Evolutionary conservation across 2,329 filamentous ascomycete species (phyloP).

Genomic region (Xylaria sp.): DNA sequence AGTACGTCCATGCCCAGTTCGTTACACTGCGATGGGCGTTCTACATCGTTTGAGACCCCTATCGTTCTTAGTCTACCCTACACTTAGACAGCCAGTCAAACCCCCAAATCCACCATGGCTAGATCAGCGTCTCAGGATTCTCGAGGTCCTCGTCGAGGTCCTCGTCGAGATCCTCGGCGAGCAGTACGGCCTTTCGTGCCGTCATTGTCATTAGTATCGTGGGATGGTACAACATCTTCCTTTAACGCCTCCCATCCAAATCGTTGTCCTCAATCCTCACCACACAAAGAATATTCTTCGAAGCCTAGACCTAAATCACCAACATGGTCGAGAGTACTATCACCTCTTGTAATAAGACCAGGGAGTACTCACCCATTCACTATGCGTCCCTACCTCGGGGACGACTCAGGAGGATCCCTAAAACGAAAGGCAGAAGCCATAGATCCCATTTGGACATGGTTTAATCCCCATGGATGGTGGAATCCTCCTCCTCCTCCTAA

Average conservation of each 20-base stretch:
- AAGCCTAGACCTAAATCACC: constrained; percentile 35
- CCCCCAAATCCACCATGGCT: constrained; percentile 16
- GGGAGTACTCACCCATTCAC: neutral
- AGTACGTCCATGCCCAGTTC: constrained; percentile 35
- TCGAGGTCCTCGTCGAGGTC: neutral
- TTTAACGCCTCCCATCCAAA: constrained; percentile 38
- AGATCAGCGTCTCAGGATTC: neutral
- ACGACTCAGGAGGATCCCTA: constrained; percentile 4
- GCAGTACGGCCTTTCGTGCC: neutral
- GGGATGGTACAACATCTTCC: constrained; percentile 16
- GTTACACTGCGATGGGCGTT: neutral
- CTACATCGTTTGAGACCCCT: constrained; percentile 21
- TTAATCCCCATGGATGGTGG: too few relatives aligned
- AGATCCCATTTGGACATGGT: too few relatives aligned
- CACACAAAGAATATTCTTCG: constrained; percentile 37
- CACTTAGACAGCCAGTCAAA: neutral
- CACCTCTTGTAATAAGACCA: constrained; percentile 37
- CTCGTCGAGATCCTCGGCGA: neutral
- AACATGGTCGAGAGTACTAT: constrained; percentile 35
- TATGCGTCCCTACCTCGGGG: neutral
- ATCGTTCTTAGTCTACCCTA: constrained; percentile 15
- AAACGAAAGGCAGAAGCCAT: constrained; percentile 37
- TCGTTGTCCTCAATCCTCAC: constrained; percentile 35
- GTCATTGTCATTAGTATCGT: neutral
- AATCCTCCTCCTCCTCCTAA: too few relatives aligned